Conservation (phyloP, 768 basidiomycete genomes). For the Sporobolomyces pararoseus region DNA sequence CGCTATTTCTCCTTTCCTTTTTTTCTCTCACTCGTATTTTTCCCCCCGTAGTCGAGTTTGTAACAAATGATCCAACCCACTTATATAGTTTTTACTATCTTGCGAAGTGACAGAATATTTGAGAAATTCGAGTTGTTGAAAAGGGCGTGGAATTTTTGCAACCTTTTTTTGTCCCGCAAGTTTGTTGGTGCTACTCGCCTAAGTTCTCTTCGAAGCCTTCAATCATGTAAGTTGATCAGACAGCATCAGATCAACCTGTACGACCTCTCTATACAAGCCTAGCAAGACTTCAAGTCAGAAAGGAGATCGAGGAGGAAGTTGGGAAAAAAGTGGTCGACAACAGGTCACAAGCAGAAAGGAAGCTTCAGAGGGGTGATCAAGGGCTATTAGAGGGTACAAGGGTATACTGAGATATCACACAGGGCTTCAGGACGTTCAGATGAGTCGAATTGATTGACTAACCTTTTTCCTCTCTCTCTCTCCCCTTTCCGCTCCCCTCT, state of each 20-base stretch:
- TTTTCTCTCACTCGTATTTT: background rate
- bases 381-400: too few relatives aligned
- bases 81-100: too few relatives aligned
- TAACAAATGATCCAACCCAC: background rate
- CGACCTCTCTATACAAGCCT: too few relatives aligned
- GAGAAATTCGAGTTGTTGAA: too few relatives aligned
- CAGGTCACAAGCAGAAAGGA: too few relatives aligned
- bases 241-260: too few relatives aligned
- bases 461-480: background rate
- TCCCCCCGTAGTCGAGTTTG: background rate
- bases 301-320: background rate
- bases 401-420: background rate
- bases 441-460: background rate
- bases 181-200: constrained; percentile 10
- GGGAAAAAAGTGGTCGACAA: too few relatives aligned
- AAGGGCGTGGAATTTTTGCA: background rate
- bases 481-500: background rate
- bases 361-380: too few relatives aligned
- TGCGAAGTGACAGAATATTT: too few relatives aligned
- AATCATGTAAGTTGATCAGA: constrained; percentile 8
- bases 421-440: background rate
- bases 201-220: constrained; percentile 21
- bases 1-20: background rate
- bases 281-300: background rate
- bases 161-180: background rate